phyloP scores from a whole-genome alignment of 108 stramenopile genomes.

The Pseudonitzschia pungens region DNA sequence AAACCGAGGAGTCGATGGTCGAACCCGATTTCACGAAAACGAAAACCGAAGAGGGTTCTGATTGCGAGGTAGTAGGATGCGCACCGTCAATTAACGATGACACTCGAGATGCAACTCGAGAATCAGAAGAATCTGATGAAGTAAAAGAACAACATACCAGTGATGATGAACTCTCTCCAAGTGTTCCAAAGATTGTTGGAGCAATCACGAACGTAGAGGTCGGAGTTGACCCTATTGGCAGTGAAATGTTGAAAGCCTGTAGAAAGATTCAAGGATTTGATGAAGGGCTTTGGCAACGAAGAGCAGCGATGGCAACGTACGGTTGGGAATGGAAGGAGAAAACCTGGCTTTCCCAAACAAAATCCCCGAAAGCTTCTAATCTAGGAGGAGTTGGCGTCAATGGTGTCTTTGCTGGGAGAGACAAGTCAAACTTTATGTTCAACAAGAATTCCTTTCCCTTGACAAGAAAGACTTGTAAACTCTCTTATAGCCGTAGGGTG shows the following conservation, averaged over 20 bases:
- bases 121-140: neutral
- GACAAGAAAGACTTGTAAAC: constrained; percentile 26
- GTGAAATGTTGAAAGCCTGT: neutral
- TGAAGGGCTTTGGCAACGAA: constrained; percentile 28
- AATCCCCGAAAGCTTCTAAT: constrained; percentile 2
- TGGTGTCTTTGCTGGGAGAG: constrained; percentile 36
- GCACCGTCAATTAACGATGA: neutral
- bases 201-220: neutral
- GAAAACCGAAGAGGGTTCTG: neutral
- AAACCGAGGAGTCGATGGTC: neutral
- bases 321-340: constrained; percentile 29
- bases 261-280: constrained; percentile 2
- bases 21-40: neutral
- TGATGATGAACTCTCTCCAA: neutral
- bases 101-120: neutral
- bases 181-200: constrained; percentile 6
- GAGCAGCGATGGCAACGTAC: constrained; percentile 21
- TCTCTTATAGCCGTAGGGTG: constrained; percentile 49
- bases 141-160: neutral
- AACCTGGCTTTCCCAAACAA: constrained; percentile 28
- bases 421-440: constrained; percentile 21
- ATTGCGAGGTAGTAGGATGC: neutral
- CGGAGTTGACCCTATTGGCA: neutral
- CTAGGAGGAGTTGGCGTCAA: constrained; percentile 13
- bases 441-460: constrained; percentile 12